Base-by-base conservation (phyloP, 305 asterid species). In the Solanum hybrid region DNA sequence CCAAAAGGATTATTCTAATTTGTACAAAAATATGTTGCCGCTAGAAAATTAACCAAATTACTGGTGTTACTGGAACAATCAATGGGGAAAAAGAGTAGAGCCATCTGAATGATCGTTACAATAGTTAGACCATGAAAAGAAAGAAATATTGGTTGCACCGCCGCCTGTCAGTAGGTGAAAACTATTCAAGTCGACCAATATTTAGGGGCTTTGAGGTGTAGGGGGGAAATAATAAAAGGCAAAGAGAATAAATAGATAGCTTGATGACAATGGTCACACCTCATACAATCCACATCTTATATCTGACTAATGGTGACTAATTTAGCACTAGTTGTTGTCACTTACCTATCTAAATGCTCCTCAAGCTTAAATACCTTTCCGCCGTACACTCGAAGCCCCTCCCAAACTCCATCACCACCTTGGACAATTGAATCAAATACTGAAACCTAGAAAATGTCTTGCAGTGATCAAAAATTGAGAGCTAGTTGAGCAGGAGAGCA, bases 381-480 rank as follows among this genome's bases (percentile, higher is more conserved):
- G 4, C 91, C 84, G 88, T 97, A 97, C 89, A 96, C 90, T 80
- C 98, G 95, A 87, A 97, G 99, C 75, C 99, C 99, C 91, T 97
- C 99, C 99, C 99, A 96, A 89, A 95, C 99, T 91, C 93, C 98
- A 92, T 97, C 99, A 82, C 99, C 99, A 71, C 98, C 99, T 96
- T 97, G 99, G 91, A 96, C 97, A 92, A 96, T 91, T 24, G 99
- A 97, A 94, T 97, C 99, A 88, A 97, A 94, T 46, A 96, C 98
- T 86, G 99, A 96, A 89, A 97, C 98, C 99, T 97, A 90, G 78
- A 93, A 90, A 90, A 89, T 16, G 60, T 88, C n/a, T 29, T 38
- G 88, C 35, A 91, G 79, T 35, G 77, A 40, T 75, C 69, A 88
- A 86, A 91, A 64, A 72, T 20, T 60, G 36, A 90, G 66, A 84